A percentile compares a stretch with the other conserved stretches of the same genome.
phyloP scores from a whole-genome alignment of 148 eudicot species.

The Chenopodium formosanum region DNA sequence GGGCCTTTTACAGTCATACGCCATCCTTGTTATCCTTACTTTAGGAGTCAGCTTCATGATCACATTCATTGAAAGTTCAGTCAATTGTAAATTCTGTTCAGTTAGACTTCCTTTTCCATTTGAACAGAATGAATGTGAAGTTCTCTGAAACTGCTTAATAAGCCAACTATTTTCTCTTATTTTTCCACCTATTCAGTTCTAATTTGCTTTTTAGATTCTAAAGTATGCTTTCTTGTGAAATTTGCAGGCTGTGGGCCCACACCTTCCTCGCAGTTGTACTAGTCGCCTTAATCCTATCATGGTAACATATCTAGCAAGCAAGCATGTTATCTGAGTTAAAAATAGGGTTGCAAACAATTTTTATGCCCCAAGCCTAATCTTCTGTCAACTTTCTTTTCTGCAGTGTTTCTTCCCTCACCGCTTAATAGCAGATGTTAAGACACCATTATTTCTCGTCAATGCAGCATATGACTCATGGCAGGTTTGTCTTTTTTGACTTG shows the following conservation, averaged over 20 bases:
- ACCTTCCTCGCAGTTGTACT: slow-evolving; percentile 53
- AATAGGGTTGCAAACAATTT: background rate
- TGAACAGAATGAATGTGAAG: background rate
- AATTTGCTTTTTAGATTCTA: background rate
- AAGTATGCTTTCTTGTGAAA: background rate
- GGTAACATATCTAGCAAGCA: slow-evolving; percentile 25
- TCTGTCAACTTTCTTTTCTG: slow-evolving; percentile 1
- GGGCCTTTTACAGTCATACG: background rate
- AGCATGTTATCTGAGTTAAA: background rate
- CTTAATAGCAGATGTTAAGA: slow-evolving; percentile 31
- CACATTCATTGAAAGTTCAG: background rate
- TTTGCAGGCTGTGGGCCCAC: slow-evolving; percentile 51
- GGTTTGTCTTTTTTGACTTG: slow-evolving; percentile 21
- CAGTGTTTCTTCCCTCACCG: slow-evolving; percentile 56
- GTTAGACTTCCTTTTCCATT: background rate
- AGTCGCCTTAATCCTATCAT: slow-evolving; percentile 30
- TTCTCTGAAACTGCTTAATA: background rate
- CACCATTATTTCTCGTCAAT: slow-evolving; percentile 45
- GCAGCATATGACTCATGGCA: slow-evolving; percentile 59
- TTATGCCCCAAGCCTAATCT: background rate
- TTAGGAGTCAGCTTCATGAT: background rate
- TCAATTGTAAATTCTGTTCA: background rate
- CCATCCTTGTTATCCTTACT: background rate
- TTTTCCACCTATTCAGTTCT: background rate
- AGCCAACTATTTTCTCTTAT: background rate